Evolutionary conservation across 768 basidiomycete genomes (phyloP).

Genomic region (Termitomyces sp.): DNA sequence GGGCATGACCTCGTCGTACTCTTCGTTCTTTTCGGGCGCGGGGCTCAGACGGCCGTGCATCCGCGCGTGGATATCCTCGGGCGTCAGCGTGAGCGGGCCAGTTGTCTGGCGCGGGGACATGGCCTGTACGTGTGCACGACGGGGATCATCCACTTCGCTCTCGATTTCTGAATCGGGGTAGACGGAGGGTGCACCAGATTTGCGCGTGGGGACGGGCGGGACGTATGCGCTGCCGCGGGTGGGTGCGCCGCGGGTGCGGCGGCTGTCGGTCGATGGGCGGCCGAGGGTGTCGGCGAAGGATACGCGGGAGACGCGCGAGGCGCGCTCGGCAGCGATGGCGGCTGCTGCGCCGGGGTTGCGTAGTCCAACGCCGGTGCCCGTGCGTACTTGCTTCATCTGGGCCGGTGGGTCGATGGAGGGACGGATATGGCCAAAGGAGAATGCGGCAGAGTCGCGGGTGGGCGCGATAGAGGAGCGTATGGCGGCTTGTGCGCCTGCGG

Average conservation of each 20-base stretch:
- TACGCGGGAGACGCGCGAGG: constrained; percentile 53
- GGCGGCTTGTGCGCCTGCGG: constrained; percentile 66
- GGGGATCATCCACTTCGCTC: background rate
- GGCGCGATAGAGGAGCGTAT: constrained; percentile 59
- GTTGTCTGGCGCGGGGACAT: constrained; percentile 33
- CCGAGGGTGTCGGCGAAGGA: constrained; percentile 55
- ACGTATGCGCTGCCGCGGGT: constrained; percentile 28
- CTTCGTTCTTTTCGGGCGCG: constrained; percentile 19
- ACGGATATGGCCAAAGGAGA: constrained; percentile 56
- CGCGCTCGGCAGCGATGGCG: constrained; percentile 25
- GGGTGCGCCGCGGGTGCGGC: constrained; percentile 30
- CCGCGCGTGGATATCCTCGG: constrained; percentile 57
- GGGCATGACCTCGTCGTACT: constrained; percentile 56
- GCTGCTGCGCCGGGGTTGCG: constrained; percentile 35
- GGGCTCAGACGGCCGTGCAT: constrained; percentile 26
- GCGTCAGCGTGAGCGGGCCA: constrained; percentile 40
- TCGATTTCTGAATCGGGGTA: constrained; percentile 14
- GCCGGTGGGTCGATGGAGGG: constrained; percentile 30
- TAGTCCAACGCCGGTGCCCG: constrained; percentile 41
- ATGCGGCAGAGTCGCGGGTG: constrained; percentile 40
- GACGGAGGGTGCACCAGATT: background rate
- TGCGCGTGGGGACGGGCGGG: constrained; percentile 28
- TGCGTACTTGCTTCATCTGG: constrained; percentile 36
- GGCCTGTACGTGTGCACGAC: background rate
- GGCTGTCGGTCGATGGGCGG: constrained; percentile 33